Evolutionary conservation across 1,284 basidiomycete genomes (phyloP), one percentile per base, ranked within the genome.

Genomic region (Waitea zeae): DNA sequence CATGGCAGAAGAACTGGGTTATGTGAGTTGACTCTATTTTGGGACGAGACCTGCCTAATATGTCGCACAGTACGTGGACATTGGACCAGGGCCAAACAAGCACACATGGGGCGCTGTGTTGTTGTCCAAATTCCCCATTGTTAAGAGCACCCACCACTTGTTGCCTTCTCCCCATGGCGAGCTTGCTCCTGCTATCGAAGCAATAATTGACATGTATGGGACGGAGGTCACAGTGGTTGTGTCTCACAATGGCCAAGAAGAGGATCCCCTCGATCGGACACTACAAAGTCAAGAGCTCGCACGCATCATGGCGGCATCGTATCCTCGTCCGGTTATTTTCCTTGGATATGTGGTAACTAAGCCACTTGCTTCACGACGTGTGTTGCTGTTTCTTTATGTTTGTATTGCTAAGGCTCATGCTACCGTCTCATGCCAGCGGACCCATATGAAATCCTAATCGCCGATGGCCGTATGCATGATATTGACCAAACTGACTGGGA

Each of bases 231-330:
- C 80, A 12, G 83, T 92, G 0, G 59, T 93, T 14, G 81, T 93
- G 1, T 71, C 83, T 0, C 90, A 96, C 48, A 95, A 96, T 48
- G 90, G 90, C 2, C 90, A 96, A 67, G 84, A 93, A 64, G 83
- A 93, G 50, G 87, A 89, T 35, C 69, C 80, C 0, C 53, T 89
- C 13, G 90, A 95, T 52, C 72, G 90, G 42, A 81, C 92, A 51
- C 55, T 95, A 29, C 90, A 96, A 50, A 84, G 83, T 31, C 77
- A 52, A 20, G 82, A 82, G 46, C 60, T 95, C 29, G 90, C 81
- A 1, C 61, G 76, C 18, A 78, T 95, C 35, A 82, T 93, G 69
- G 56, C 70, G 0, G 64, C 63, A 15, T 61, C 74, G 3, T 76
- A 77, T 43, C 82, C 83, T 19, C 61, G 69, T 14, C 90, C 90